Evolutionary conservation across 2,329 filamentous ascomycete genomes (phyloP), one percentile per base, ranked within the genome.

Genomic region (Cercospora sp.): DNA sequence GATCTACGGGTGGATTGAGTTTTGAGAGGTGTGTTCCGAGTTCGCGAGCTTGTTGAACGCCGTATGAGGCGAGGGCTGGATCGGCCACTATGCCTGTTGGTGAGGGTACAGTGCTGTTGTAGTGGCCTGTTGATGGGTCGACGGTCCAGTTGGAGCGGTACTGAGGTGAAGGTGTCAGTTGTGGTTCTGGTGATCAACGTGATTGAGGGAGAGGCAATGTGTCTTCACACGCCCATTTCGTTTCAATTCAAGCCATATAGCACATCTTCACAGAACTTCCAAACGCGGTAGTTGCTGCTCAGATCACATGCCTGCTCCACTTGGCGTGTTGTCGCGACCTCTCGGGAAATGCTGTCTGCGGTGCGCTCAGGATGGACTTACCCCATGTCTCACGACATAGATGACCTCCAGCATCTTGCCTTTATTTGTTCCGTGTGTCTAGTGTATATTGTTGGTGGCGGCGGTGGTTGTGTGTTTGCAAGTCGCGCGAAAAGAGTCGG

Each of bases 71-170:
- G 74, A 99, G 86, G 9, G 92, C 90, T 57, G 94, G 94, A 78
- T 99, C 95, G 28, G 91, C 91, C 3, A 94, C 86, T 71, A 97
- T 93, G 63, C 92, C 91, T 5, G 95, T 98, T 0, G 95, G 94
- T 42, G 92, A 93, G 51, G 86, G 88, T 72, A 95, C 88, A 67
- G 84, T 84, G 26, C 91, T 84, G 64, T 86, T 87, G 83, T 98
- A 98, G 73, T 85, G 85, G 63, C 95, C 94, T 42, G 92, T 94
- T 69, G 85, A 82, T 57, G 89, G 88, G 80, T 98, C 90, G 69
- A 98, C 92, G 53, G 88, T 88, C 93, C 94, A 98, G 78, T 91
- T 93, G 72, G 91, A 90, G 70, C 95, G 93, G 80, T 97, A 97
- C 94, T 96, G 79, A 10, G n/a, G 20, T 61, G 59, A 33, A 40